Conservation (phyloP, 495 filamentous ascomycete genomes). For the Neurospora sp. region DNA sequence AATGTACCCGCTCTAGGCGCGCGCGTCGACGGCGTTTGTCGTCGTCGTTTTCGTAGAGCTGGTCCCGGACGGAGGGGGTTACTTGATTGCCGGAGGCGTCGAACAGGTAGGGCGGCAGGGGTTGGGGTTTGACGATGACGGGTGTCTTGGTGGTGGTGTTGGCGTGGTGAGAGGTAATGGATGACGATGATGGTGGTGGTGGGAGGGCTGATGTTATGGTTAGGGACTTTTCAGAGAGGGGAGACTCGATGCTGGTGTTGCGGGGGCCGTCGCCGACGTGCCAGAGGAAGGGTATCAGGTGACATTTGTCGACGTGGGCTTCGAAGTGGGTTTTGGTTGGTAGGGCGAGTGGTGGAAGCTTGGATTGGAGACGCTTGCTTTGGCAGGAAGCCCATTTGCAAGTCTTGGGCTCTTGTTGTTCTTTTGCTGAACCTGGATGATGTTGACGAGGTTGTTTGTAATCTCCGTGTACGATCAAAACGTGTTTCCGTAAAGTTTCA, state of each 20-base stretch:
- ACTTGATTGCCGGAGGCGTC: constrained; percentile 30
- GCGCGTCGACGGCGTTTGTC: constrained; percentile 23
- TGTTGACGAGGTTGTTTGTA: not conserved
- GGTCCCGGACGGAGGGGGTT: constrained; percentile 28
- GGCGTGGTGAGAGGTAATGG: not conserved
- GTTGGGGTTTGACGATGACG: constrained; percentile 5
- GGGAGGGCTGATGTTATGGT: not conserved
- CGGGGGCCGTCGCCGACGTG: constrained; percentile 51
- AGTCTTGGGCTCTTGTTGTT: constrained; percentile 5
- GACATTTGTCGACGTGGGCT: constrained; percentile 48
- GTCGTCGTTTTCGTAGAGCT: constrained; percentile 27
- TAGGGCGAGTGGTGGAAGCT: constrained; percentile 6
- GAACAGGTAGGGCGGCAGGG: constrained; percentile 32
- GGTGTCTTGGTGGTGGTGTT: not conserved
- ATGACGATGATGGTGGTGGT: not conserved
- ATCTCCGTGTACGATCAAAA: constrained; percentile 44
- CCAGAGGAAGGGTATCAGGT: constrained; percentile 53
- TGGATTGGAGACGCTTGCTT: constrained; percentile 13
- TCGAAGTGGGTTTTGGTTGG: constrained; percentile 36
- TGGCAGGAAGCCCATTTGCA: constrained; percentile 3
- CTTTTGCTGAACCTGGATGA: not conserved
- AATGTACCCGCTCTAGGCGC: constrained; percentile 19
- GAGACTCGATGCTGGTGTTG: constrained; percentile 16
- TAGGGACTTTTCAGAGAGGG: not conserved
- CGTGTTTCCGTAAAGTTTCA: constrained; percentile 56